Base-by-base conservation (phyloP, 179 eudicot genomes). In the Carnegiea gigantea region DNA sequence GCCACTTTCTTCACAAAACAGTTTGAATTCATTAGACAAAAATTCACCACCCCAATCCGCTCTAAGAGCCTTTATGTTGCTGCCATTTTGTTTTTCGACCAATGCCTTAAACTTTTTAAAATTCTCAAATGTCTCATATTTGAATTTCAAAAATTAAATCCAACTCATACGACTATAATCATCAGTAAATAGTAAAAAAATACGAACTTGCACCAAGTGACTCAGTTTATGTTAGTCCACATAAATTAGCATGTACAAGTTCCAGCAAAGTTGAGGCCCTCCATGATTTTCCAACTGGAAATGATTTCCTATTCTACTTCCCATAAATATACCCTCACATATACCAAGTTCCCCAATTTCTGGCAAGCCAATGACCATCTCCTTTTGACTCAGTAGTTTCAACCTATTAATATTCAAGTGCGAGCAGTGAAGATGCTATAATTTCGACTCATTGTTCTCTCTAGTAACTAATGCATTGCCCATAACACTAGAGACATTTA, bases 351-450 rank as follows among this genome's bases (percentile, higher is more conserved):
- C 21, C 15, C 12, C 2, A 14, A 17, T 14, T 18, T 18, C 17
- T 0, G 60, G 60, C 60, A 33, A 33, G 36, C 36, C 36, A 33
- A 33, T 33, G 2, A 33, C 3, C 36, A 33, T 33, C 36, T 33
- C 36, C 1, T 33, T 33, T 33, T 33, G 2, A 33, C 36, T 33
- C 2, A 33, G 3, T 33, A 33, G 3, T 33, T 33, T 33, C 1
- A 33, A 2, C 3, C 36, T 2, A 33, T 33, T 14, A 14, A 54
- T 15, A 57, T 80, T 73, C 8, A 80, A 15, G 51, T 80, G 78
- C 28, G 78, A 78, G 38, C 73, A 80, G 0, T 72, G 23, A 1
- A 54, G 40, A 38, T 73, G 71, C 82, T 70, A 71, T 62, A 57
- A 54, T 10, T 15, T 40, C 40, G 60, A 14, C 20, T 15, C 60